These are phyloP conservation scores for Aeschynomene evenia DNA, from an alignment of 306 rosid genomes.

Conservation along the genomic window DNA sequence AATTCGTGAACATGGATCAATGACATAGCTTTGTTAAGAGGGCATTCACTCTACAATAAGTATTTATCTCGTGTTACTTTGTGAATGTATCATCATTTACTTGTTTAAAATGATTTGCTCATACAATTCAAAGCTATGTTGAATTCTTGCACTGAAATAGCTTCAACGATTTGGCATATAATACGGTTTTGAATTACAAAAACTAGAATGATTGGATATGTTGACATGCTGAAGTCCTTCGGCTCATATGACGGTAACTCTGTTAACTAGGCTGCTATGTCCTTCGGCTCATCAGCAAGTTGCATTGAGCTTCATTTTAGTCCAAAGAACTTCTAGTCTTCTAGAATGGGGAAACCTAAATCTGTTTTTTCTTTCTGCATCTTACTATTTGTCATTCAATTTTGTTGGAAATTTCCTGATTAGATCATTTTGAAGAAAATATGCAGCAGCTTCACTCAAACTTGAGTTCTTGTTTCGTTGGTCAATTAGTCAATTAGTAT, in stretches of 20 bases:
- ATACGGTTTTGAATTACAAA: background rate
- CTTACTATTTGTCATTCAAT: background rate
- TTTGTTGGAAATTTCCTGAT: background rate
- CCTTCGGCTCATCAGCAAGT: background rate
- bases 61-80: background rate
- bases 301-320: background rate
- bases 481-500: constrained; percentile 10
- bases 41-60: background rate
- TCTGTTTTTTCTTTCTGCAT: background rate
- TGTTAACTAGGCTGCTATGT: background rate
- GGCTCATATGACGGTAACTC: background rate
- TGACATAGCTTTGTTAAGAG: background rate
- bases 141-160: background rate
- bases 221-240: background rate
- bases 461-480: constrained; percentile 1
- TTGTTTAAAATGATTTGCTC: background rate
- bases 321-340: background rate
- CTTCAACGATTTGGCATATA: background rate
- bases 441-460: background rate
- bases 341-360: background rate
- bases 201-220: background rate
- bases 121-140: background rate
- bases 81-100: background rate
- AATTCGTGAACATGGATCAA: no score
- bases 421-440: background rate